Base-by-base conservation (phyloP, 2,329 filamentous ascomycete genomes). In the Botrytis paeoniae region DNA sequence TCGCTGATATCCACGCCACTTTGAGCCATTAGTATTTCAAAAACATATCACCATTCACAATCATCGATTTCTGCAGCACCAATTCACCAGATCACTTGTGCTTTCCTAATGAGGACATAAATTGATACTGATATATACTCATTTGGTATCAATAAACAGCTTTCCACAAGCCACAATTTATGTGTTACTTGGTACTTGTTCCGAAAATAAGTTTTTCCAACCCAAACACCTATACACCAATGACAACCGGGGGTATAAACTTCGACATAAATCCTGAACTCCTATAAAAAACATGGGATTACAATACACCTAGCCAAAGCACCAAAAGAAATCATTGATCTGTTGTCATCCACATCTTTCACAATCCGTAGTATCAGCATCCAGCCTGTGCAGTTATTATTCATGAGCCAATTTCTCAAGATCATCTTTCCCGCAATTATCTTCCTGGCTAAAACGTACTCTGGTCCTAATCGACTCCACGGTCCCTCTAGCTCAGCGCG, bases 21-120 rank as follows among this genome's bases (percentile, higher is more conserved):
- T 18, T 9, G 7, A 14, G 25, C 4, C 12, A 39, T 39, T 1
- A 18, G 0, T 8, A 35, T 22, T 22, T 22, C 59, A 7, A 61
- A n/a, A 9, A 39, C 0, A 8, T 18, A 16, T 8, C 1, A 62
- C 1, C 4, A n/a, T 16, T 61, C 25, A 61, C 51, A 54, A 29
- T 29, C n/a, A 8, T 7, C 3, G 6, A 7, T 18, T 54, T 4
- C 14, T 29, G 6, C n/a, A 0, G n/a, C 51, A 54, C 25, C 3
- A 57, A 57, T 32, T 18, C n/a, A 57, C 14, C 2, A 7, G 7
- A 62, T 62, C 25, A 41, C 22, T 9, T 9, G 2, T 16, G 9
- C 0, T 4, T 41, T n/a, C 0, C 3, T 0, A 3, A 0, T 1
- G 8, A 39, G 12, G 12, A 20, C 22, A 8, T 18, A n/a, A 20